Percentiles rank a stretch among this genome's conserved stretches.
Evolutionary conservation across 208 protist genomes (phyloP).

Genomic region (Trypanosoma rangeli): DNA sequence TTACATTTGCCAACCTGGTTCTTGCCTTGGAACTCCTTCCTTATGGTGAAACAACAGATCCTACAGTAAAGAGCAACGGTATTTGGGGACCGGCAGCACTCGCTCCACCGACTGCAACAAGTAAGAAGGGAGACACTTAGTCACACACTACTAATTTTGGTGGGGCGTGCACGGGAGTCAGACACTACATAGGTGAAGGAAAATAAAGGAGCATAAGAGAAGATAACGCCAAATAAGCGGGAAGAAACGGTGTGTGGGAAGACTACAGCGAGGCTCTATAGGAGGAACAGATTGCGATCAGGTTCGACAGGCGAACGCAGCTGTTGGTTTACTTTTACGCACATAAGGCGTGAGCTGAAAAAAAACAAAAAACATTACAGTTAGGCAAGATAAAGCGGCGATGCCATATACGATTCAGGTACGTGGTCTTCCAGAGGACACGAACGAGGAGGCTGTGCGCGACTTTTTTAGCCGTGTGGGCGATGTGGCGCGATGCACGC

Average conservation of each 20-base stretch:
- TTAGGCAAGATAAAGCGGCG: constrained; percentile 1
- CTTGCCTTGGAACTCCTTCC: neutral
- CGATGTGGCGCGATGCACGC: constrained; percentile 39
- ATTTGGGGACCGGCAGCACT: neutral
- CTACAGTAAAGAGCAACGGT: too few species aligned
- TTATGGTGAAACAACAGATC: neutral
- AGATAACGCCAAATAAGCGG: neutral
- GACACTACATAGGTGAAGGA: neutral
- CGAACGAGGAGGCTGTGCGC: constrained; percentile 48
- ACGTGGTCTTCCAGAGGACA: constrained; percentile 42
- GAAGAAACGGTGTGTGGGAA: neutral
- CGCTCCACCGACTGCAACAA: neutral
- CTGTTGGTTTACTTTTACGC: too few species aligned
- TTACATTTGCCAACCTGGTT: neutral
- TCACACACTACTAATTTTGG: neutral
- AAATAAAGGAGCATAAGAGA: neutral
- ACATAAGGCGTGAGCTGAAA: neutral
- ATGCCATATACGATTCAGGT: constrained; percentile 32
- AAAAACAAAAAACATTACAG: constrained; percentile 3
- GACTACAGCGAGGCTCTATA: neutral
- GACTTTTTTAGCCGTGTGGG: constrained; percentile 75
- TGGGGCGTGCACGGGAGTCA: too few species aligned
- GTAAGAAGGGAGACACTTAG: neutral
- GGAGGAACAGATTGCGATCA: neutral
- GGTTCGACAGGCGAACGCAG: too few species aligned